Base-by-base conservation (phyloP, 1,284 basidiomycete species). In the Leucoagaricus sp. region DNA sequence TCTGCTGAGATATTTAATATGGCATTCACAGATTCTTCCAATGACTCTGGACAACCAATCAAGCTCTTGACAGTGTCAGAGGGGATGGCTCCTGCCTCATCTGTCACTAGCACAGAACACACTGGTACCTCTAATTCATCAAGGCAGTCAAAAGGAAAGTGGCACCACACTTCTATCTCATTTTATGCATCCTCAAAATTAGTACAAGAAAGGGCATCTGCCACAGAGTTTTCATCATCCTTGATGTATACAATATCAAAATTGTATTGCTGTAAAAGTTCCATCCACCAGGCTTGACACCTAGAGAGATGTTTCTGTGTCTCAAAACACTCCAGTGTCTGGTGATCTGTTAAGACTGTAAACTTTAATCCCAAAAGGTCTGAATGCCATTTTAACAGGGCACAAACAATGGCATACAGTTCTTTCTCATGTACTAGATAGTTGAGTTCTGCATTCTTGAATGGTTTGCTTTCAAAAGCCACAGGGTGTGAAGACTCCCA, bases 281-380 rank as follows among this genome's bases (percentile, higher is more conserved):
- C 72, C 55, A 68, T 62, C 76, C 77, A 80, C 0, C 67, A 61
- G 0, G 64, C 63, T 56, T 79, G 77, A 0, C 67, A 49, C 0
- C 61, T 45, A 0, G 72, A 75, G 0, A 80, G 62, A 10, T 75
- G 65, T 2, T 60, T 48, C 48, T 81, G 75, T 0, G 59, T 61
- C 1, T 62, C 2, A 45, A 80, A 67, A 38, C 61, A 65, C 15
- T 75, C 65, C 0, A 81, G 63, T 0, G 72, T 77, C 0, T 61
- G 46, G 56, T 82, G 79, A 58, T 80, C 73, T 0, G 75, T 77
- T 45, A 67, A 70, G 0, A 64, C 48, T 0, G 53, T 46, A 40
- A 80, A 69, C 0, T 54, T 63, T 0, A 56, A 40, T 0, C 75
- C 75, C 0, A 79, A 40, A 0, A 80, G 61, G 15, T 73, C 65